Base-by-base conservation (phyloP, 768 basidiomycete genomes). In the Naganishia antarctica region DNA sequence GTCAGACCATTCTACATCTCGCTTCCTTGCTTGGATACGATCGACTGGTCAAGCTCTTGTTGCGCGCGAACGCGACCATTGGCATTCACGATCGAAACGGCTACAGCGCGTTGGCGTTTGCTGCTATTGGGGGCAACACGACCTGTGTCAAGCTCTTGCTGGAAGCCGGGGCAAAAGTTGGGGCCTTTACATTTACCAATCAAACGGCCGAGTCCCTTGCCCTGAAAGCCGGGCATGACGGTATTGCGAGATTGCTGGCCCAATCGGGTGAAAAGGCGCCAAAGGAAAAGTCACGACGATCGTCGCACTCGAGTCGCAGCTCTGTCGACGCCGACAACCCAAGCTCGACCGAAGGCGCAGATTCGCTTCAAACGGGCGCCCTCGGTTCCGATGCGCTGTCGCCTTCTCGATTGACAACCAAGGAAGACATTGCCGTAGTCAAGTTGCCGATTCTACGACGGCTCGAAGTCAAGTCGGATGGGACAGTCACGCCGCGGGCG, bases 21-120 rank as follows among this genome's bases (percentile, higher is more conserved):
- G 87, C 92, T 1, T 81, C 85, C 5, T 86, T 90, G 73, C 84
- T 92, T 62, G 86, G 86, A 31, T 89, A 90, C 76, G 79, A 84
- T 9, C 79, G 84, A 5, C 82, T 98, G 32, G 83, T 86, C 18
- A 72, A 80, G 47, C 90, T 89, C 78, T 81, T 99, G 63, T 79
- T 94, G 63, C 78, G 80, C 4, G 87, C 83, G 60, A 84, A 82
- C 7, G 85, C 87, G 40, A 90, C 92, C 73, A 69, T 92, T 60
- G 91, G 98, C 73, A 82, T 82, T 15, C 85, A 90, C 51, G 96
- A 99, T 76, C 81, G 84, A 50, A 94, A 91, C 76, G 94, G 94
- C 15, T 90, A 83, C 74, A 98, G 93, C 0, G 85, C 96, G 0
- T 79, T 97, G 34, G 89, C 93, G 78, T 88, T 93, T 71, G 89